These are phyloP conservation scores for Rhipidocladum racemiflorum DNA, from an alignment of 176 grass and related monocot species.

Conservation along the genomic window DNA sequence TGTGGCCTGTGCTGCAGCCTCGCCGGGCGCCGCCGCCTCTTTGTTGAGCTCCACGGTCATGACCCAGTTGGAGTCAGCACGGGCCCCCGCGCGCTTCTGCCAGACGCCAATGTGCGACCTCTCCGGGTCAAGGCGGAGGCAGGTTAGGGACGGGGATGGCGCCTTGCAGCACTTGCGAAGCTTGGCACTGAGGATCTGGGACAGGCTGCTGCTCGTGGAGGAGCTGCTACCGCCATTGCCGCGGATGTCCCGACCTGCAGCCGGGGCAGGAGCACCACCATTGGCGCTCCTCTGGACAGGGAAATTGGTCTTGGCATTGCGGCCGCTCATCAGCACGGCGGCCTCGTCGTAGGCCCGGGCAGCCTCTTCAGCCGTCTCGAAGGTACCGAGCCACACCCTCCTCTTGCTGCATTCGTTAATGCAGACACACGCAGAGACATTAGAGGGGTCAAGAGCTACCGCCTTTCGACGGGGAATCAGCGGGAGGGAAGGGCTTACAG, in stretches of 20 bases:
- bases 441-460: background rate
- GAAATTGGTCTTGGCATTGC: constrained; percentile 99
- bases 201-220: constrained; percentile 52
- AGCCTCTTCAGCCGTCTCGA: constrained; percentile 95
- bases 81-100: constrained; percentile 94
- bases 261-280: constrained; percentile 31
- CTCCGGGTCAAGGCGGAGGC: constrained; percentile 89
- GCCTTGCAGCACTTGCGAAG: constrained; percentile 91
- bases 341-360: constrained; percentile 95
- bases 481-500: constrained; percentile 60
- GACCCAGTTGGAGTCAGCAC: constrained; percentile 92
- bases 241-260: constrained; percentile 16
- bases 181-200: constrained; percentile 95
- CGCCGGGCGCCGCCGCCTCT: constrained; percentile 2
- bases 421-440: constrained; percentile 20
- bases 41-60: constrained; percentile 95
- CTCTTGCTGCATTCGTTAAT: constrained; percentile 70
- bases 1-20: constrained; percentile 31
- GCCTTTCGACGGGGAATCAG: background rate
- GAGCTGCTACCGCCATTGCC: constrained; percentile 13
- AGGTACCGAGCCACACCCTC: constrained; percentile 99
- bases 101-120: constrained; percentile 98
- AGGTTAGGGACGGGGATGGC: constrained; percentile 83
- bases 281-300: constrained; percentile 55
- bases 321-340: constrained; percentile 89